Percentiles rank a stretch among this genome's conserved stretches.
phyloP scores from a whole-genome alignment of 345 rosid genomes.

The Acer campestre region DNA sequence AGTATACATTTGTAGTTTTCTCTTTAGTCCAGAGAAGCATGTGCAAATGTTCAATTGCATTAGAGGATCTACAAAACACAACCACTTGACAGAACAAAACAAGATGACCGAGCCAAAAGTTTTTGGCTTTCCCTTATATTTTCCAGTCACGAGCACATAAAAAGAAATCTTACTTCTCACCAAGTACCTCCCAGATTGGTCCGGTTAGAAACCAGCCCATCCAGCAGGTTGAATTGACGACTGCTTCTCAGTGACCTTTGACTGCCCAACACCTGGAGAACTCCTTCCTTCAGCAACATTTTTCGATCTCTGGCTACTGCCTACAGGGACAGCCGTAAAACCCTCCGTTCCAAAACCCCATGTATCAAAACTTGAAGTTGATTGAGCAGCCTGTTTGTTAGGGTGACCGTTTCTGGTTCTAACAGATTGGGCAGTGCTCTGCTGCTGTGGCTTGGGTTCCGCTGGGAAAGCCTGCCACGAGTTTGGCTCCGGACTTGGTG shows the following conservation, averaged over 20 bases:
- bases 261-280: slow-evolving; percentile 43
- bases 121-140: background rate
- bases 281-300: slow-evolving; percentile 49
- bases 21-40: slow-evolving; percentile 10
- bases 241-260: slow-evolving; percentile 50
- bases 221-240: slow-evolving; percentile 83
- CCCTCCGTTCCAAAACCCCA: slow-evolving; percentile 91
- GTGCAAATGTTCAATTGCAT: slow-evolving; percentile 16
- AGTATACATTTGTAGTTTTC: slow-evolving; percentile 17
- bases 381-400: slow-evolving; percentile 52
- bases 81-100: slow-evolving; percentile 11
- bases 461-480: slow-evolving; percentile 85
- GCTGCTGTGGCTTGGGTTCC: slow-evolving; percentile 45
- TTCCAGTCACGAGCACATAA: background rate
- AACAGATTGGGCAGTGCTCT: slow-evolving; percentile 44
- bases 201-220: slow-evolving; percentile 89
- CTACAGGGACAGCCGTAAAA: slow-evolving; percentile 56
- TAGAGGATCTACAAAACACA: slow-evolving; percentile 10
- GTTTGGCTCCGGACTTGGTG: slow-evolving; percentile 49
- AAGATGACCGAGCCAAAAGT: background rate
- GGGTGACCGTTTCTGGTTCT: slow-evolving; percentile 48
- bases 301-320: slow-evolving; percentile 36
- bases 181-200: background rate
- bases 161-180: background rate
- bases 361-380: slow-evolving; percentile 48